Base-by-base conservation (phyloP, 1,284 basidiomycete genomes). In the Irpex rosettiformis region DNA sequence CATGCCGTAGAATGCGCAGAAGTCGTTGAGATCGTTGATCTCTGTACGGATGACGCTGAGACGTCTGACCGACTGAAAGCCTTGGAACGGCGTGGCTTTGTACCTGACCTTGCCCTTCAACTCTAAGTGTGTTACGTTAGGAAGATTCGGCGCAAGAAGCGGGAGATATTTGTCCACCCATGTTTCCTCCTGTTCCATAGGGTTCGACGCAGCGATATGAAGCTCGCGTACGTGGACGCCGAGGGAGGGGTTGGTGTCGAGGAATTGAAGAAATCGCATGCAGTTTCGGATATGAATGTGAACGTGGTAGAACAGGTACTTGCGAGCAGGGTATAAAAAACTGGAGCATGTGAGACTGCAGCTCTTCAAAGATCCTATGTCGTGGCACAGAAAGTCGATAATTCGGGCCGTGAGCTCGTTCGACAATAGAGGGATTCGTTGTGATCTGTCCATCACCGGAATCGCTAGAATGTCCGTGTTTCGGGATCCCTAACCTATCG, bases 391-490 rank as follows among this genome's bases (percentile, higher is more conserved):
- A 49, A 58, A 61, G 55, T 66, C 65, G 57, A 68, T 66, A 54
- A 67, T 65, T 21, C 59, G 61, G 13, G 66, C 63, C 30, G 58
- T 61, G 21, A 68, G 42, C 30, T 66, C 65, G 37, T 61, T 58
- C 3, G 64, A 65, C 6, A 67, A 30, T 29, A 24, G 10, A 43
- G 47, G 42, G 22, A 53, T 42, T n/a, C 25, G 13, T 7, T 33
- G 13, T n/a, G 48, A 24, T 27, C 13, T n/a, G 18, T 51, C 48
- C 48, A 51, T 51, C 22, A 40, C n/a, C 16, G 7, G 16, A 10
- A 16, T 25, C 37, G 49, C n/a, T 13, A 25, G 6, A 8, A 18
- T 8, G 16, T 28, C 16, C 11, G 21, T n/a, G 45, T 7, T 27
- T 10, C 21, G 27, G 11, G 8, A 2, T 33, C 7, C n/a, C 30